Conservation (phyloP, 768 basidiomycete genomes). For the Tulasnella calospora region DNA sequence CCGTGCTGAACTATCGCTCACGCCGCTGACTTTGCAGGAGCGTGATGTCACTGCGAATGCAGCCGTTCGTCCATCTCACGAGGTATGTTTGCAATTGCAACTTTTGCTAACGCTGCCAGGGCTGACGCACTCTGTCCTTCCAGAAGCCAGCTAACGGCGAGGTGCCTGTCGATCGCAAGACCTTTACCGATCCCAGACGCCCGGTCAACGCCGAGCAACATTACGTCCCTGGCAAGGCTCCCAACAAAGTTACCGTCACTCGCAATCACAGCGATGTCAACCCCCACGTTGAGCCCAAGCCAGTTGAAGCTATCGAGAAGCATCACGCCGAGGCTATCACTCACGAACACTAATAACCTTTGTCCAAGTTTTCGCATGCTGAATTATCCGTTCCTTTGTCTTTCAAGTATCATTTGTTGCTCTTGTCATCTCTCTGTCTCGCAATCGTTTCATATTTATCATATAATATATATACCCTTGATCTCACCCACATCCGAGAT, state of each 20-base stretch:
- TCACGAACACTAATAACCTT: neutral
- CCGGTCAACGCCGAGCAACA: neutral
- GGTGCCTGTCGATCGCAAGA: neutral
- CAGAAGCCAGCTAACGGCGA: neutral
- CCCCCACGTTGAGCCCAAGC: neutral
- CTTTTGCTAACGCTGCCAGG: neutral
- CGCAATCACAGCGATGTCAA: neutral
- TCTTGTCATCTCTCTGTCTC: neutral
- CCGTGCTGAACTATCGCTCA: neutral
- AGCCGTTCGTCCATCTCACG: neutral
- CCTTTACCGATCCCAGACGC: neutral
- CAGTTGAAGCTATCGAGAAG: neutral
- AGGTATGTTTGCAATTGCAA: neutral
- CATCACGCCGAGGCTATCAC: neutral
- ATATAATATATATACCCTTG: neutral
- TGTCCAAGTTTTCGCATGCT: neutral
- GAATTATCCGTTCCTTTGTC: neutral
- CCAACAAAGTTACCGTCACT: neutral
- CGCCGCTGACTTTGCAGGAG: neutral
- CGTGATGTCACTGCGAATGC: neutral
- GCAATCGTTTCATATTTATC: neutral
- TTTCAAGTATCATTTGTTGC: neutral
- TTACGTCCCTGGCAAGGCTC: neutral
- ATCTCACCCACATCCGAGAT: neutral
- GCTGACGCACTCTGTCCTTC: neutral